A percentile compares a stretch with the other conserved stretches of the same genome.
Evolutionary conservation across 1,139 yeast species (phyloP).

Genomic region (Pichia sp.): DNA sequence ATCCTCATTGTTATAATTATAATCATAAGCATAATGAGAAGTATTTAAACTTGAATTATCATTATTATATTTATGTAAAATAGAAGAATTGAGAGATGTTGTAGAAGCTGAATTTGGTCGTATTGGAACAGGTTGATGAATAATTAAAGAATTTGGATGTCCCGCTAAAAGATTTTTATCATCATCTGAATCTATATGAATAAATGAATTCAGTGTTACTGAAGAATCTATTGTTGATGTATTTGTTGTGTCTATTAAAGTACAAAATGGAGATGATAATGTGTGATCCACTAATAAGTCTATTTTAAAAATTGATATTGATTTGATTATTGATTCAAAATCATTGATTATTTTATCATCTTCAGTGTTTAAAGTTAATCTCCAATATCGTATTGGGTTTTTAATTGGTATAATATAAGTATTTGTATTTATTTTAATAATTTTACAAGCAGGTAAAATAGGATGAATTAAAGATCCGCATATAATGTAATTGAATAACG

Average conservation of each 20-base stretch:
- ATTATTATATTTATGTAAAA: slow-evolving; percentile 2
- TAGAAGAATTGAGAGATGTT: slow-evolving; percentile 11
- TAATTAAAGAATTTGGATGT: not conserved
- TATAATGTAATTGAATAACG: slow-evolving; percentile 36
- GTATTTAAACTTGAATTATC: slow-evolving; percentile 3
- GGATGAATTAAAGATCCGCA: slow-evolving; percentile 63
- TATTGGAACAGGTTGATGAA: slow-evolving; percentile 15
- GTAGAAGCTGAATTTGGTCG: slow-evolving; percentile 13
- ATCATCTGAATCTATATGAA: slow-evolving; percentile 31
- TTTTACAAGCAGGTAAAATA: slow-evolving; percentile 52
- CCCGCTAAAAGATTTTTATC: slow-evolving; percentile 2
- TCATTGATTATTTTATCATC: slow-evolving; percentile 1
- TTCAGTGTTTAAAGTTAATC: slow-evolving; percentile 41
- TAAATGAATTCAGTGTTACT: slow-evolving; percentile 5
- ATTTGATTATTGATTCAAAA: slow-evolving; percentile 8
- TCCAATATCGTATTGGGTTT: slow-evolving; percentile 72
- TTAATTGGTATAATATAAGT: slow-evolving; percentile 61
- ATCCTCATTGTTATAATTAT: not conserved
- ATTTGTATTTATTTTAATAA: slow-evolving; percentile 46
- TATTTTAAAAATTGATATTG: slow-evolving; percentile 10
- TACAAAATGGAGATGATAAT: slow-evolving; percentile 13
- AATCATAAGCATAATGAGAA: slow-evolving; percentile 1
- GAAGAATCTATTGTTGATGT: not conserved
- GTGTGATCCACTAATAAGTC: slow-evolving; percentile 9
- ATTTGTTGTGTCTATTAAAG: slow-evolving; percentile 2